phyloP scores from a whole-genome alignment of 2,329 filamentous ascomycete species.

The Cytospora leucostoma region DNA sequence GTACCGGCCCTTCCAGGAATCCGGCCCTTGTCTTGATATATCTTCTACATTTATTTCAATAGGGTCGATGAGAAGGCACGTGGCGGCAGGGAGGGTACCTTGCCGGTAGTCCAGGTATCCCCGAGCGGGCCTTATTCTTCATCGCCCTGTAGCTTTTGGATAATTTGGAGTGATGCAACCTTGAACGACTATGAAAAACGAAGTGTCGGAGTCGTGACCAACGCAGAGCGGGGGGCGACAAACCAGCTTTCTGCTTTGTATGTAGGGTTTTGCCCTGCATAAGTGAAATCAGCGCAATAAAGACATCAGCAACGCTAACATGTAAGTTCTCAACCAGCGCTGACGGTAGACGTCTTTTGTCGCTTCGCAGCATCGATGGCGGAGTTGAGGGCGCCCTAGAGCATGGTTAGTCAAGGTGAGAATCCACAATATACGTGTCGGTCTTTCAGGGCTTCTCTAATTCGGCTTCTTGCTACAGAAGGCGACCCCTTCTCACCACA shows the following conservation, averaged over 20 bases:
- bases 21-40: conserved; percentile 1
- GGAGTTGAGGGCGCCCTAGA: conserved; percentile 22
- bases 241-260: conserved; percentile 17
- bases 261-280: conserved; percentile 23
- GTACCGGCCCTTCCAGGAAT: neutral
- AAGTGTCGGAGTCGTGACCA: neutral
- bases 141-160: conserved; percentile 3
- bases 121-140: neutral
- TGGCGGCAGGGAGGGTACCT: conserved; percentile 14
- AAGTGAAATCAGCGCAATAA: conserved; percentile 26
- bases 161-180: conserved; percentile 1
- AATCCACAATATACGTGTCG: neutral
- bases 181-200: conserved; percentile 6
- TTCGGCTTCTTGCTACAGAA: conserved; percentile 11
- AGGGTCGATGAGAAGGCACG: conserved; percentile 3
- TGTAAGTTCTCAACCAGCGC: conserved; percentile 34
- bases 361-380: conserved; percentile 25
- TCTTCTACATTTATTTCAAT: conserved; percentile 14
- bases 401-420: conserved; percentile 26
- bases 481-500: conserved; percentile 22
- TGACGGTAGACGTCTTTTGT: conserved; percentile 32
- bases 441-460: neutral
- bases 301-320: conserved; percentile 14
- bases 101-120: neutral
- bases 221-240: neutral